phyloP scores from a whole-genome alignment of 1,284 basidiomycete genomes.

The Cystobasidium pallidum region DNA sequence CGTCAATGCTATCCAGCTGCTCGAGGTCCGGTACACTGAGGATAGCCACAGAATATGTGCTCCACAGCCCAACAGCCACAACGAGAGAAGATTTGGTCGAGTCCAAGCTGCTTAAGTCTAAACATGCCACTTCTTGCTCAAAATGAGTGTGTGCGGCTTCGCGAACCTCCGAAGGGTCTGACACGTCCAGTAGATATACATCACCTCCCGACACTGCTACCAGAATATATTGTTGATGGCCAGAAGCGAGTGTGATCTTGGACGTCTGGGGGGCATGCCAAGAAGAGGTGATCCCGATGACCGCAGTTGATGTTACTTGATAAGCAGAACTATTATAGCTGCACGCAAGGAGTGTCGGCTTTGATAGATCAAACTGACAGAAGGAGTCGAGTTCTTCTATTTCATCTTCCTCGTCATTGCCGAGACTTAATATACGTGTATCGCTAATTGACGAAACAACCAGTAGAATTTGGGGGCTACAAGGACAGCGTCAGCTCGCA shows the following conservation, averaged over 20 bases:
- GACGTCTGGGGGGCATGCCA: conserved; percentile 47
- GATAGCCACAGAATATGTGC: conserved; percentile 67
- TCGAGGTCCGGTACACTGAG: conserved; percentile 62
- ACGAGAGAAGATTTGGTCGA: conserved; percentile 47
- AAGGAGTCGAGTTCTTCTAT: conserved; percentile 48
- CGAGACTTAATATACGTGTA: conserved; percentile 53
- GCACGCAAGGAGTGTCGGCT: conserved; percentile 68
- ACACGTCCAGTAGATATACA: conserved; percentile 62
- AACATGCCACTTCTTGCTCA: conserved; percentile 53
- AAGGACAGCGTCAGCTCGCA: background rate
- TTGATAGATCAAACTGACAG: conserved; percentile 60
- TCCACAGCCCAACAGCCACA: conserved; percentile 77
- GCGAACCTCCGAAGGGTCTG: background rate
- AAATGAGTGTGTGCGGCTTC: conserved; percentile 36
- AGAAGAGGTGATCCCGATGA: conserved; percentile 52
- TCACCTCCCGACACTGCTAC: conserved; percentile 67
- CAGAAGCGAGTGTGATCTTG: conserved; percentile 69
- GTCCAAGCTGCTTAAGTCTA: conserved; percentile 54
- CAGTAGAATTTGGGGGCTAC: conserved; percentile 59
- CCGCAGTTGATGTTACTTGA: conserved; percentile 69
- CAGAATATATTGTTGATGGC: conserved; percentile 68
- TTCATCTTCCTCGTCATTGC: conserved; percentile 50
- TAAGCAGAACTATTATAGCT: conserved; percentile 65
- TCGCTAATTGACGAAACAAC: conserved; percentile 58
- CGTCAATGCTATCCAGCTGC: conserved; percentile 55